Base-by-base conservation (phyloP, 78 protist genomes). In the Dictyostelium firmibasis region DNA sequence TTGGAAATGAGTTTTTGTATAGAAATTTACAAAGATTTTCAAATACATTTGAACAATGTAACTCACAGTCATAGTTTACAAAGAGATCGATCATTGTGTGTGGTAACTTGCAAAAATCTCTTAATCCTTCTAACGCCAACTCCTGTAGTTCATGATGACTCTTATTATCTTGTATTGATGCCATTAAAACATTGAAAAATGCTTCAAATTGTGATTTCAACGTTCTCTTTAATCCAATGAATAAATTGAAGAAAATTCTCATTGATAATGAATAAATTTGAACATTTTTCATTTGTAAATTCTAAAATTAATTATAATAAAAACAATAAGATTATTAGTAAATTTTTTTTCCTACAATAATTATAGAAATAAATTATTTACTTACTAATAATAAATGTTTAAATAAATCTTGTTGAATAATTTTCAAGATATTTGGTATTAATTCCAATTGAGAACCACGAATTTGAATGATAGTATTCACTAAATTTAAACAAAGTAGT, bases 1-100 rank as follows among this genome's bases (percentile, higher is more conserved):
- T 31, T 23, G 98, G 98, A 74, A 93, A 92, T 13, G 94, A 83
- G 41, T 91, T 72, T 81, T 95, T 96, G 88, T 93, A 72, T 33
- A 97, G 92, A 31, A 70, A 91, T 67, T 95, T 88, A 74, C 96
- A 84, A 10, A 96, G 64, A 29, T 47, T 72, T 44, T 97, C 97
- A 81, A 97, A 96, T 3, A 96, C 84, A 84, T 97, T 96, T 76
- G 95, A 60, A 64, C 95, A 86, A 70, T 93, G 83, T 23, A 92
- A 25, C 75, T 96, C 97, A 62, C 98, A 97, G 67, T 97, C 98
- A 79, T 89, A 97, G 83, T 96, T 92, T 84, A 91, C 69, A 82
- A 84, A 97, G 36, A 97, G 35, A 36, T 94, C 97, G 9, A 86
- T 82, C 88, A 83, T 84, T 33, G 92, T 44, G 41, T 53, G 75